Evolutionary conservation across 305 asterid genomes (phyloP), one percentile per base, ranked within the genome.

Genomic region (Fraxinus sp.): DNA sequence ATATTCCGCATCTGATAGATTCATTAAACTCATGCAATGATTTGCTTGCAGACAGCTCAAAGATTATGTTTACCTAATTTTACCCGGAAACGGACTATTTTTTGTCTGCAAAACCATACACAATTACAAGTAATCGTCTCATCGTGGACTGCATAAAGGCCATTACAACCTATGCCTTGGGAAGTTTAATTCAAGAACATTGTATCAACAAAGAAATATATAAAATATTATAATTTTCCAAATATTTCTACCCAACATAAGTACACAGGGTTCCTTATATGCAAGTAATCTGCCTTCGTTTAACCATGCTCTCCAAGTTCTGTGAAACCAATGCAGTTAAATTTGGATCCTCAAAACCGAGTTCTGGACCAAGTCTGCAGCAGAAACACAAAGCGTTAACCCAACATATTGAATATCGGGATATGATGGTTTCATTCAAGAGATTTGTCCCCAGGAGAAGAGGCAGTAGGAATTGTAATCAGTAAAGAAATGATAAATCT

Each of bases 321-420:
- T 90, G 89, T 0, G 97, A 90, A 62, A 96, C 98, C 86, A 73
- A 76, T 33, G 91, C 89, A 1, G 97, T 96, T 86, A 96, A 82
- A 87, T 91, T 96, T 8, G 97, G 98, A 86, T 96, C 98, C 87
- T 93, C 99, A 79, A 83, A 92, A 57, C 96, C 97, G 26, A 93
- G 95, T 86, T 93, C 98, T 18, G 91, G 91, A 1, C 98, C 97
- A 1, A 86, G 83, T 84, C 98, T 96, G 93, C 92, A 89, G 75
- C 82, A 81, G 72, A 72, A 16, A 41, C 68, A 77, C 59, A 77
- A 9, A 28, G 26, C 7, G 32, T 82, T 49, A 49, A 13, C 10
- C 24, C 4, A 11, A 0, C 20, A 30, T 30, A 7, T 35, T n/a
- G 44, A 20, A 37, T 4, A 26, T 13, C 7, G 39, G 8, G 10